phyloP scores from a whole-genome alignment of 2,329 filamentous ascomycete genomes.

The Cordyceps sp. region DNA sequence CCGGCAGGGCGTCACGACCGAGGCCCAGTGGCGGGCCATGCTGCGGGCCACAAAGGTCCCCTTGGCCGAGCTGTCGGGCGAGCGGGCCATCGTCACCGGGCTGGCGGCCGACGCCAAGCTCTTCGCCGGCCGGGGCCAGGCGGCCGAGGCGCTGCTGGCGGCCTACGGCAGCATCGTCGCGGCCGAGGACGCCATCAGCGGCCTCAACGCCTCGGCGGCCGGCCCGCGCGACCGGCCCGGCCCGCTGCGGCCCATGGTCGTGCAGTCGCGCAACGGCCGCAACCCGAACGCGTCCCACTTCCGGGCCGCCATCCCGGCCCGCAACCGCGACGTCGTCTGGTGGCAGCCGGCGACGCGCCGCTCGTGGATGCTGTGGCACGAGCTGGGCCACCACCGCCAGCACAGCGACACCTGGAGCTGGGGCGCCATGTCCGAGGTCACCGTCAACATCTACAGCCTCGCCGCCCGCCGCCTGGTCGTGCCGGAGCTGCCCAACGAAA shows the following conservation, averaged over 20 bases:
- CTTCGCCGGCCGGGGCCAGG: background rate
- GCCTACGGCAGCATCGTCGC: slow-evolving; percentile 1
- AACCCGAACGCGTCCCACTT: background rate
- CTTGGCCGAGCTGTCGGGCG: slow-evolving; percentile 1
- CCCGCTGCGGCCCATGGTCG: slow-evolving; percentile 1
- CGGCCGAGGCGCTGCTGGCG: background rate
- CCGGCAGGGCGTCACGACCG: slow-evolving; percentile 1
- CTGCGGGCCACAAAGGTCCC: slow-evolving; percentile 1
- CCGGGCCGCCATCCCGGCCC: background rate
- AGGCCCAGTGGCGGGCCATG: slow-evolving; percentile 1
- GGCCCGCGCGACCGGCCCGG: background rate
- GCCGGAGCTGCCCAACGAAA: background rate
- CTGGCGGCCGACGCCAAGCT: background rate
- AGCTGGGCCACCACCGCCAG: slow-evolving; percentile 2
- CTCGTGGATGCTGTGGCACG: slow-evolving; percentile 1
- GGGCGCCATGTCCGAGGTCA: background rate
- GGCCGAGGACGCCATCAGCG: slow-evolving; percentile 2
- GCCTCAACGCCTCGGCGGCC: background rate
- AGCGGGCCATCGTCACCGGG: slow-evolving; percentile 2
- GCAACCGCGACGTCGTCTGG: background rate
- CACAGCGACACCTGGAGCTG: slow-evolving; percentile 1
- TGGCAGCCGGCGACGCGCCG: background rate
- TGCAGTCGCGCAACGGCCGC: background rate
- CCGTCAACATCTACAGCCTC: slow-evolving; percentile 1
- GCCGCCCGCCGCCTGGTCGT: background rate